Conservation (phyloP, 768 basidiomycete genomes). For the Serendipita sp. region DNA sequence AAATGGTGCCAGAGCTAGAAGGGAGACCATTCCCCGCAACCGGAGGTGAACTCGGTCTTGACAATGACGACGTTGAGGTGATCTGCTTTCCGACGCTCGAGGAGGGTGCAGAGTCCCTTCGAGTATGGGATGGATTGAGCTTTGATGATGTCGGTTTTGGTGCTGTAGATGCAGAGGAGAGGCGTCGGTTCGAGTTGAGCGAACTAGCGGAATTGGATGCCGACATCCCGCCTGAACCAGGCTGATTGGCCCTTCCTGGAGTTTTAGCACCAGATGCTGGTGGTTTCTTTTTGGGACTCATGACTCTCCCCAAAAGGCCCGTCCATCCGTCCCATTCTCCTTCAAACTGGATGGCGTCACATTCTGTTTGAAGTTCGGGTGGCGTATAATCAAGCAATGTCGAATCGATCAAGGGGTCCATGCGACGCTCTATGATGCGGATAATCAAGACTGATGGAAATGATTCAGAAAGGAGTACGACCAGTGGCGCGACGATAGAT, state of each 20-base stretch:
- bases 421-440: constrained; percentile 73
- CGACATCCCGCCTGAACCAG: not conserved
- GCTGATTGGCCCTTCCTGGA: not conserved
- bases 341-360: constrained; percentile 80
- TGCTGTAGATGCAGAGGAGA: not conserved
- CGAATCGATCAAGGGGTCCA: constrained; percentile 73
- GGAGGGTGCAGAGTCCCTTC: not conserved
- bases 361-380: constrained; percentile 41
- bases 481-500: constrained; percentile 8
- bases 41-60: not conserved
- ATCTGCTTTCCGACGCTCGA: not conserved
- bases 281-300: not conserved
- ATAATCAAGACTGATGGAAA: constrained; percentile 70
- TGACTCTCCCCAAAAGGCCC: not conserved
- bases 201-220: not conserved
- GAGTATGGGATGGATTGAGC: not conserved
- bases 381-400: constrained; percentile 72
- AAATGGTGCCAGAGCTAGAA: not conserved
- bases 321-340: constrained; percentile 56
- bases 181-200: not conserved
- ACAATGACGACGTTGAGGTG: not conserved
- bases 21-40: not conserved
- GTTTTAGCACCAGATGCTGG: not conserved
- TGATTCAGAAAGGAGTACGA: constrained; percentile 7
- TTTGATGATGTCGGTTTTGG: not conserved